Evolutionary conservation across 1,139 yeast genomes (phyloP), one percentile per base, ranked within the genome.

Genomic region (Candida sojae): DNA sequence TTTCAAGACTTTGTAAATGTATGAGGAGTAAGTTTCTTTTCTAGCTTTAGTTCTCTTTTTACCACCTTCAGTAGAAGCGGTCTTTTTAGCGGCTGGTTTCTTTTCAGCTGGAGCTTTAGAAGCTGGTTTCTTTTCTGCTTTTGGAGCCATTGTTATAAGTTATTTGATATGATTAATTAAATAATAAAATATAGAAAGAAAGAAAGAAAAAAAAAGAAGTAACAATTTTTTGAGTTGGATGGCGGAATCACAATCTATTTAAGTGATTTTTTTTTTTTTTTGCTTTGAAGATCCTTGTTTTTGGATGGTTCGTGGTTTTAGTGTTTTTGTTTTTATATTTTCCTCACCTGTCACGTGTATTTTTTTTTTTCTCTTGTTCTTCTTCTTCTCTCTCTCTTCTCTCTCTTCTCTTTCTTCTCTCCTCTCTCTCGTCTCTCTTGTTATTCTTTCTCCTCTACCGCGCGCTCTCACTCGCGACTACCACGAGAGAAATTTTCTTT

Each of bases 1-100:
- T 81, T 92, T 90, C 75, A 92, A 86, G 63, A 91, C 98, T 80
- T 93, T 93, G 95, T 92, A 93, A 71, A 93, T 93, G 80, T 93
- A 93, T 57, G 98, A 91, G 60, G 97, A 91, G 84, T 92, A 93
- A 57, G 99, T 91, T 80, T 93, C 98, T 88, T 91, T 92, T 86
- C 99, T 90, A 66, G 95, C 80, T 88, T 92, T 93, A 64, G 91
- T 73, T 83, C 96, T 91, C 91, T 89, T 92, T 86, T 91, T 92
- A 72, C 85, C 77, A 64, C 85, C 95, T 54, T 88, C 83, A 56
- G 88, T 71, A 55, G 83, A 70, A 61, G 92, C 82, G 67, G 97
- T 91, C 83, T 92, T 93, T 86, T 92, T 93, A 71, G 96, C 96
- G 66, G 84, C 86, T 73, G 91, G 90, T 81, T 90, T 91, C 87